phyloP scores from a whole-genome alignment of 768 basidiomycete species.

The Pulveroboletus sp. region DNA sequence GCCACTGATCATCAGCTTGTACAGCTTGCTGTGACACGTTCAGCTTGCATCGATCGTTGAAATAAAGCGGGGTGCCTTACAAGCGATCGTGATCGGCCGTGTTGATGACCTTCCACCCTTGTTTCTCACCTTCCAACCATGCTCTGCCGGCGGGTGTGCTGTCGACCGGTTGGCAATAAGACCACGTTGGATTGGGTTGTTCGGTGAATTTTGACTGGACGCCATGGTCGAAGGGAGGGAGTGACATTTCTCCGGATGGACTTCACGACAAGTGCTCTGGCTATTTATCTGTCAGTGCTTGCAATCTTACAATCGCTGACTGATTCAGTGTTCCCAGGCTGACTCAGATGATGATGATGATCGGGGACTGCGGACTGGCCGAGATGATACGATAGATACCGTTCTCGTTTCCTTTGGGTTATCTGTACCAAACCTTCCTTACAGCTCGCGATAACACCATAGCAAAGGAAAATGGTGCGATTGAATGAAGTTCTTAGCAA shows the following conservation, averaged over 20 bases:
- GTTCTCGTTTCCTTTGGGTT: no score
- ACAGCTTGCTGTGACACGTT: constrained; percentile 20
- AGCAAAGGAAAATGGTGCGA: no score
- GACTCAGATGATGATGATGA: no score
- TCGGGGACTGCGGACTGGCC: no score
- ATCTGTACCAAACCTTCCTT: no score
- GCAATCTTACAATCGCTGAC: no score
- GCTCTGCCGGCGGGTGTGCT: constrained; percentile 26
- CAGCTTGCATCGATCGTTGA: neutral
- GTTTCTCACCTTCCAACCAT: constrained; percentile 34
- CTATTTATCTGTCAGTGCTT: no score
- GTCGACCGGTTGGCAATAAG: constrained; percentile 29
- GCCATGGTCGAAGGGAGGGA: constrained; percentile 27
- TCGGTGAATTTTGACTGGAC: constrained; percentile 24
- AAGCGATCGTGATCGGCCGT: constrained; percentile 25
- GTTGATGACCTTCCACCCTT: constrained; percentile 35
- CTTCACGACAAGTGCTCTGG: no score
- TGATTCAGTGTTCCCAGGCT: no score
- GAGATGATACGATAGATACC: no score
- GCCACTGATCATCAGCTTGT: constrained; percentile 36
- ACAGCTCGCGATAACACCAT: no score
- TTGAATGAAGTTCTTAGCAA: no score
- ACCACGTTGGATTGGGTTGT: constrained; percentile 31
- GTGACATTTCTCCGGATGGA: constrained; percentile 23
- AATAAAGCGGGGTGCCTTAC: constrained; percentile 15